These are phyloP conservation scores for Coemansia interrupta DNA, from an alignment of 192 early-diverging fungal genomes.

Conservation along the genomic window DNA sequence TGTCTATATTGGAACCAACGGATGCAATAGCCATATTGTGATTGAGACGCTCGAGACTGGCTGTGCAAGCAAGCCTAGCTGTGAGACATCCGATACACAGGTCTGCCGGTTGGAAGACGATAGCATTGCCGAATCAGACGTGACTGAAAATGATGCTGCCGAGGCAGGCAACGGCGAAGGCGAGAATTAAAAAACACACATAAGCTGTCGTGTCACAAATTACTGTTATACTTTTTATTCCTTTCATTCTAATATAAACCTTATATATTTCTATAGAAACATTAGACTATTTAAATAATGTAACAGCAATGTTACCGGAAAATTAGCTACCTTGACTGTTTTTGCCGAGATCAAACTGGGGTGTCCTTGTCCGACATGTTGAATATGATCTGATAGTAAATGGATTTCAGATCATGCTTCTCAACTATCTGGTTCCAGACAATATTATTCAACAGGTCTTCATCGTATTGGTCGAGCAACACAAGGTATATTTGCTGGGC, in stretches of 20 bases:
- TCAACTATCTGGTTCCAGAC: too few species aligned
- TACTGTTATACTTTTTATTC: neutral
- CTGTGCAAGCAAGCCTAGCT: neutral
- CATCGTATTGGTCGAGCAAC: too few species aligned
- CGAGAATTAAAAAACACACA: neutral
- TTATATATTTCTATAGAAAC: too few species aligned
- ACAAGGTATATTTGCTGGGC: too few species aligned
- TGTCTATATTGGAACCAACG: slow-evolving; percentile 10
- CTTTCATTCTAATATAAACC: neutral
- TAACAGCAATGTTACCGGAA: neutral
- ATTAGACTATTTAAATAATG: neutral
- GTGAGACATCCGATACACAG: neutral
- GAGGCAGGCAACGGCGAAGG: neutral
- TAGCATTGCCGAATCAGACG: neutral
- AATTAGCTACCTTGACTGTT: too few species aligned
- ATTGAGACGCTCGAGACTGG: slow-evolving; percentile 12
- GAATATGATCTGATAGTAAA: too few species aligned
- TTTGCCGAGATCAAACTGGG: neutral
- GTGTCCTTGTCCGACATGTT: too few species aligned
- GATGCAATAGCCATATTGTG: slow-evolving; percentile 17
- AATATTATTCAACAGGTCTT: too few species aligned
- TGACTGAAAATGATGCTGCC: slow-evolving; percentile 1
- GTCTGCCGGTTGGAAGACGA: slow-evolving; percentile 1
- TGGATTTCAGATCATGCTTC: too few species aligned
- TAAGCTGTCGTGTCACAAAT: neutral